Evolutionary conservation across 2,329 filamentous ascomycete genomes (phyloP).

Genomic region (Aaosphaeria pasadenensis): DNA sequence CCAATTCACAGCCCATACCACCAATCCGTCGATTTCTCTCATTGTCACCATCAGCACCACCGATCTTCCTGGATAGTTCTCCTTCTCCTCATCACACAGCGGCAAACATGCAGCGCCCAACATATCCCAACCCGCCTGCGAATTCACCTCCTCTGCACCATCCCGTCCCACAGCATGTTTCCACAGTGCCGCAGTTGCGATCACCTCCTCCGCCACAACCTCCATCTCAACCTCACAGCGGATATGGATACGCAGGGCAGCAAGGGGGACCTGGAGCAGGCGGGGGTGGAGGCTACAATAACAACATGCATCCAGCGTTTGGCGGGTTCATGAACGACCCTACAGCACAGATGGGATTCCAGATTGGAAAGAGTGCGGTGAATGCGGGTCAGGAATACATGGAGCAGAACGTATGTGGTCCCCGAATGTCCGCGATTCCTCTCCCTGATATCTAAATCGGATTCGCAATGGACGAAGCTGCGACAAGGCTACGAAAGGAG

Average conservation of each 20-base stretch:
- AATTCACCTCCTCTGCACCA: slow-evolving; percentile 92
- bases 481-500: no score
- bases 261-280: slow-evolving; percentile 16
- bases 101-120: slow-evolving; percentile 73
- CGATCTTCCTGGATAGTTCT: neutral
- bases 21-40: neutral
- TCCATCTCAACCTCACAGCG: slow-evolving; percentile 64
- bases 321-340: slow-evolving; percentile 95
- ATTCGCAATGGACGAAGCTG: no score
- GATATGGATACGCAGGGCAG: slow-evolving; percentile 72
- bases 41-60: neutral
- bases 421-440: neutral
- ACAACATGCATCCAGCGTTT: slow-evolving; percentile 60
- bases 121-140: slow-evolving; percentile 70
- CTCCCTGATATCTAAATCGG: neutral
- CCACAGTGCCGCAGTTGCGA: slow-evolving; percentile 92
- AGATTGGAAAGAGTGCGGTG: slow-evolving; percentile 89
- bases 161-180: slow-evolving; percentile 96
- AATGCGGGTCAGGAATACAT: slow-evolving; percentile 90
- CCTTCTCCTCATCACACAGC: neutral
- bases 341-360: slow-evolving; percentile 89
- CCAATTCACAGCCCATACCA: neutral
- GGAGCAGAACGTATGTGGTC: slow-evolving; percentile 78
- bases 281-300: slow-evolving; percentile 16
- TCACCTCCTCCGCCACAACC: slow-evolving; percentile 81